Percentiles rank a stretch among this genome's conserved stretches.
phyloP scores from a whole-genome alignment of 2,329 filamentous ascomycete species.

The Sclerotiophoma versabilis region DNA sequence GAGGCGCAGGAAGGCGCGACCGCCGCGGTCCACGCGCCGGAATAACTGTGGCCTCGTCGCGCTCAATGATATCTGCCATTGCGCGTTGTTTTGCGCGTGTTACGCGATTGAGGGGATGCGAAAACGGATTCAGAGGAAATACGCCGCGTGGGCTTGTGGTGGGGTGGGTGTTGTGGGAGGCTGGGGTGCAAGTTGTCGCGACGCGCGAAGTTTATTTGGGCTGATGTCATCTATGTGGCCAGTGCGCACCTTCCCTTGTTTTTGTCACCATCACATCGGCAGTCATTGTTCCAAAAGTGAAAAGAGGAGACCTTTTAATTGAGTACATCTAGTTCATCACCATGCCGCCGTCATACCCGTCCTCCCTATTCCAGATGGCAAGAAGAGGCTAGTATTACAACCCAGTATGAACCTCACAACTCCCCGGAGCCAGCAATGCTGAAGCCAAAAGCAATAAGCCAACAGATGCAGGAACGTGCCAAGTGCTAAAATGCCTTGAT shows the following conservation, averaged over 20 bases:
- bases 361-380: conserved; percentile 21
- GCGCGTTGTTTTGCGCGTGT: conserved; percentile 10
- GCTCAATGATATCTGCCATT: conserved; percentile 41
- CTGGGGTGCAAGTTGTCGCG: conserved; percentile 11
- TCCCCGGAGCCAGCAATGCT: conserved; percentile 13
- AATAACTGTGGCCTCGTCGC: conserved; percentile 37
- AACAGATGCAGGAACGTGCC: conserved; percentile 11
- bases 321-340: conserved; percentile 17
- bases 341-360: conserved; percentile 10
- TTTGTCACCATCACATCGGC: not conserved
- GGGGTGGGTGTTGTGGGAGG: conserved; percentile 16
- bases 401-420: conserved; percentile 14
- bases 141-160: conserved; percentile 16
- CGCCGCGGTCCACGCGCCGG: conserved; percentile 31
- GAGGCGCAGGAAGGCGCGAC: conserved; percentile 43
- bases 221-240: conserved; percentile 11
- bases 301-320: conserved; percentile 22
- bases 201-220: conserved; percentile 15
- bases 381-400: conserved; percentile 18
- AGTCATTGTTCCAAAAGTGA: not conserved
- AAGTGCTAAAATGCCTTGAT: conserved; percentile 12
- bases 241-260: conserved; percentile 4
- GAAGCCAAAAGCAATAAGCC: conserved; percentile 11
- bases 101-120: not conserved
- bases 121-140: not conserved